Evolutionary conservation across 257 asterid genomes (phyloP).

Genomic region (Solanum neorickii): DNA sequence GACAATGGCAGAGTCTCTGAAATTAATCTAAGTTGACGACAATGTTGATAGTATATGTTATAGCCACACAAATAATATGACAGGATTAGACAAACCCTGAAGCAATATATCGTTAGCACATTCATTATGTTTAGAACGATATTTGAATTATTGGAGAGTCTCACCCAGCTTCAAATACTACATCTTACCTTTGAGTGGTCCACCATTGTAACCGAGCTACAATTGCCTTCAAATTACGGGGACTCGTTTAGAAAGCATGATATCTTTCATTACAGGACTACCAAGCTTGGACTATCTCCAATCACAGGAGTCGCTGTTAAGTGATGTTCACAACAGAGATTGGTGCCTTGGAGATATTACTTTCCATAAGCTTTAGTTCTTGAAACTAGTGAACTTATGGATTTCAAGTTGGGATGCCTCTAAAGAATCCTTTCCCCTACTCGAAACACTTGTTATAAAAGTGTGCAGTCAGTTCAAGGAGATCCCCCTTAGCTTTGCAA

Average conservation of each 20-base stretch:
- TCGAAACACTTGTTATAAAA: too few species aligned
- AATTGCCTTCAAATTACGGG: background rate
- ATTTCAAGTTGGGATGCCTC: too few species aligned
- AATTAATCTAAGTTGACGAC: background rate
- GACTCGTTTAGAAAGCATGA: background rate
- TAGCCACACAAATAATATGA: background rate
- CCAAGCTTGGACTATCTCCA: background rate
- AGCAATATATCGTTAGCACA: background rate
- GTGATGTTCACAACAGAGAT: too few species aligned
- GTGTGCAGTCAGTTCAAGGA: too few species aligned
- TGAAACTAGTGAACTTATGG: too few species aligned
- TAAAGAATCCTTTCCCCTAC: too few species aligned
- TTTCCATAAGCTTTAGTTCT: too few species aligned
- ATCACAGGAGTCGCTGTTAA: too few species aligned
- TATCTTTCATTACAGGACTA: background rate
- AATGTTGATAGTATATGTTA: background rate
- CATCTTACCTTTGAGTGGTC: background rate
- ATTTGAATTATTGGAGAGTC: background rate
- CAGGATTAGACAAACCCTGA: background rate
- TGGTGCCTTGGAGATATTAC: too few species aligned
- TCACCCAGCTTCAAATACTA: background rate
- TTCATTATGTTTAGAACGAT: background rate
- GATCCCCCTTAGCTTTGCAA: too few species aligned
- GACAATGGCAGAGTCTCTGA: background rate
- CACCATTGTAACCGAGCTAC: too few species aligned